These are phyloP conservation scores for Rhodotorula sp. DNA, from an alignment of 1,284 basidiomycete genomes.

Conservation along the genomic window DNA sequence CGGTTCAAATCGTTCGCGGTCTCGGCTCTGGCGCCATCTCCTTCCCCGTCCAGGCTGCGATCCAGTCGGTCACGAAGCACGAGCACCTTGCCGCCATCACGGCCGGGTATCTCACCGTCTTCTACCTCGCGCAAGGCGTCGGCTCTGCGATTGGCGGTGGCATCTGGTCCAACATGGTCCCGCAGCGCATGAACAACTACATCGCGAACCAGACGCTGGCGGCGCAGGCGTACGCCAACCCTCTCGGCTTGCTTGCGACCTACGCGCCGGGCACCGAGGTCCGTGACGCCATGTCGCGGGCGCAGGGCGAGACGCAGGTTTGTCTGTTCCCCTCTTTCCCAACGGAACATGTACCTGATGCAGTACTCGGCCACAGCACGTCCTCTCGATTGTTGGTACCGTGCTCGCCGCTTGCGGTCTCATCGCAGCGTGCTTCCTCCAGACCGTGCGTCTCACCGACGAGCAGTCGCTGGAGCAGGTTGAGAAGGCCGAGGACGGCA, in stretches of 20 bases:
- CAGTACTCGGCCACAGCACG: conserved; percentile 31
- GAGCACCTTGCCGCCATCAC: conserved; percentile 50
- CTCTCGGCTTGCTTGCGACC: conserved; percentile 45
- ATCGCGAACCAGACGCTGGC: conserved; percentile 45
- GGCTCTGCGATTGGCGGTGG: conserved; percentile 51
- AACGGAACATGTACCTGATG: no score
- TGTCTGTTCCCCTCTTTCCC: no score
- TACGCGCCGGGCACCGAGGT: conserved; percentile 45
- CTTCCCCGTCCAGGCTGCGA: conserved; percentile 49
- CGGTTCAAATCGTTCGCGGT: conserved; percentile 49
- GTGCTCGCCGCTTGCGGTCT: conserved; percentile 44
- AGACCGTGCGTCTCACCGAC: conserved; percentile 47
- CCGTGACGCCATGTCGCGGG: conserved; percentile 47
- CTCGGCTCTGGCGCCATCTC: conserved; percentile 47
- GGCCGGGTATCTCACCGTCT: conserved; percentile 48
- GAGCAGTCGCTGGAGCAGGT: conserved; percentile 45
- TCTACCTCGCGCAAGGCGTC: conserved; percentile 51
- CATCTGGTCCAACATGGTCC: conserved; percentile 52
- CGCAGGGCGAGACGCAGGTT: conserved; percentile 49
- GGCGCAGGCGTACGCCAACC: conserved; percentile 47
- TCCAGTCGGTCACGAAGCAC: conserved; percentile 49
- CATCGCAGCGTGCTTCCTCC: conserved; percentile 41
- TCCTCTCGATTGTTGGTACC: conserved; percentile 49
- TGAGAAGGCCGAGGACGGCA: conserved; percentile 24
- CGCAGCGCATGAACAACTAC: conserved; percentile 45